Evolutionary conservation across 2,329 filamentous ascomycete genomes (phyloP), one percentile per base, ranked within the genome.

Genomic region (Huntiella abstrusa): DNA sequence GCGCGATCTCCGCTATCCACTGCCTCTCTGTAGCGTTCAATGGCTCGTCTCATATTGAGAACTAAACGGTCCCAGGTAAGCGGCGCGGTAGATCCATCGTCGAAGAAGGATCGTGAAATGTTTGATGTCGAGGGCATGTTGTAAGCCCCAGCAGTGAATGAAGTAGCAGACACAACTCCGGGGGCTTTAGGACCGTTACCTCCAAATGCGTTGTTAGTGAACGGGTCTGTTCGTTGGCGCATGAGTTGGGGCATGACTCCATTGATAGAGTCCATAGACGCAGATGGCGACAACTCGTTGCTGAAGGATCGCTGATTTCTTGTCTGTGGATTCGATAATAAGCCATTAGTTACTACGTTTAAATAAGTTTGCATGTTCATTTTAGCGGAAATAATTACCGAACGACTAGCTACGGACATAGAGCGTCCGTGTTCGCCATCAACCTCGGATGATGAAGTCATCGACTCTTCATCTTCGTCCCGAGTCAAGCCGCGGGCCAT

Each of bases 31-130:
- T 96, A 98, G 47, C 80, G 75, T 54, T 95, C 86, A 50, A 98
- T 80, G 2, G 88, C 83, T 53, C 76, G 73, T 55, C 84, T 85
- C 83, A 96, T 96, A 57, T 94, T 93, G 49, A 87, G 78, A 4
- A 96, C 80, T 46, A 98, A 75, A 15, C 80, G 70, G 55, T 80
- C 84, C 91, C 91, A 98, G 8, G 85, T 92, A 41, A 94, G 66
- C 5, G 83, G 78, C 7, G 83, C 73, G 3, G 79, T 77, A 42
- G 77, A 75, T n/a, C 80, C 79, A 58, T 95, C 86, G 54, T 96
- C 87, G 56, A 94, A 91, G 63, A 94, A 93, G 43, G 83, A 85
- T 49, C 78, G 77, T 33, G 85, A 82, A 49, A 86, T 74, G 4
- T 69, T 70, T 16, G 72, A 68, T 32, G 71, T 71, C 19, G 70